Percentiles rank a stretch among this genome's conserved stretches.
These are phyloP conservation scores for Urostyla sp. DNA, from an alignment of 73 alveolate genomes.

Conservation along the genomic window DNA sequence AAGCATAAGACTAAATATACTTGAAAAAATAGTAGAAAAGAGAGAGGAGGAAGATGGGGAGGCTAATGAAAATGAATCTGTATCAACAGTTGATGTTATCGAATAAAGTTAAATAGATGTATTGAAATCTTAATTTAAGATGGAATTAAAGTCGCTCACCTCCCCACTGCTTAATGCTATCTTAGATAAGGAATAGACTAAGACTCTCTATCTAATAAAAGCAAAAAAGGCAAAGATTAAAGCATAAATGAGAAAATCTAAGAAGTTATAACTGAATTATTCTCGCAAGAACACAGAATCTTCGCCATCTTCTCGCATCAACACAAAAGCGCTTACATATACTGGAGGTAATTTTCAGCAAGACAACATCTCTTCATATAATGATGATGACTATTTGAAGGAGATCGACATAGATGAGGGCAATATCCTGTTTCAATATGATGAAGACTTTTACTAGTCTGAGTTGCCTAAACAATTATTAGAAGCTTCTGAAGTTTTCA, in stretches of 20 bases:
- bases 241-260: too few species aligned
- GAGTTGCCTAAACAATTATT: constrained; percentile 15
- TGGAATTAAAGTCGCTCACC: constrained; percentile 27
- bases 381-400: constrained; percentile 10
- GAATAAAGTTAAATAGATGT: too few species aligned
- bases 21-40: too few species aligned
- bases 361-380: not conserved
- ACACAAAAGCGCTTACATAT: too few species aligned
- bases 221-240: constrained; percentile 10
- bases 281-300: too few species aligned
- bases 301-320: too few species aligned
- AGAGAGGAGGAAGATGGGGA: too few species aligned
- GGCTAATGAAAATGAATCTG: too few species aligned
- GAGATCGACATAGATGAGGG: constrained; percentile 46
- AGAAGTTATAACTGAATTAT: too few species aligned
- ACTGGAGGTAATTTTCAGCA: not conserved
- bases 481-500: constrained; percentile 16
- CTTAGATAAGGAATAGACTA: constrained; percentile 21
- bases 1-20: too few species aligned
- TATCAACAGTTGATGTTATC: too few species aligned
- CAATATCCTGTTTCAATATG: not conserved
- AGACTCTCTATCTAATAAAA: constrained; percentile 7
- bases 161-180: constrained; percentile 6
- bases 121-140: constrained; percentile 10
- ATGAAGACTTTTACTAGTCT: constrained; percentile 24